phyloP scores from a whole-genome alignment of 768 basidiomycete species.

The Tricholomella constricta region DNA sequence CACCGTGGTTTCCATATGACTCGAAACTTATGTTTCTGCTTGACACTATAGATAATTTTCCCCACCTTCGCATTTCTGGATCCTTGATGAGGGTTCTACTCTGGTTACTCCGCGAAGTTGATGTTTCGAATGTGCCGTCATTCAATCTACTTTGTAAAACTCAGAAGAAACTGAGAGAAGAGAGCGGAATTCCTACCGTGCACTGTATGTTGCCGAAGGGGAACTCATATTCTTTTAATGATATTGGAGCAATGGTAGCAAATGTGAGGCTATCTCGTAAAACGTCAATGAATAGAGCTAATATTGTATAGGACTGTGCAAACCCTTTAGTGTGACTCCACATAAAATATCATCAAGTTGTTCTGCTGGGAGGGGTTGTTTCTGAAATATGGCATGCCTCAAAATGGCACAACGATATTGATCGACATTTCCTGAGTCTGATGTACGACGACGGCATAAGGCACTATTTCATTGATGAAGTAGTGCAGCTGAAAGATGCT shows the following conservation, averaged over 20 bases:
- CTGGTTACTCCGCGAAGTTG: slow-evolving; percentile 29
- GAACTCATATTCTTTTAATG: slow-evolving; percentile 33
- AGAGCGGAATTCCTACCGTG: slow-evolving; percentile 21
- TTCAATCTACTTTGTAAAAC: slow-evolving; percentile 22
- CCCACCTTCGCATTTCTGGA: slow-evolving; percentile 29
- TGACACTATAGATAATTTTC: slow-evolving; percentile 34
- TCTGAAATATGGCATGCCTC: slow-evolving; percentile 34
- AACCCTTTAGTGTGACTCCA: slow-evolving; percentile 28
- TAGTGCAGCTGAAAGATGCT: slow-evolving; percentile 15
- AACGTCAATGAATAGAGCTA: background rate
- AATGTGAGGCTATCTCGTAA: slow-evolving; percentile 19
- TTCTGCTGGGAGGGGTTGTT: slow-evolving; percentile 22
- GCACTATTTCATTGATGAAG: slow-evolving; percentile 27
- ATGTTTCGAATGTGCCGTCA: slow-evolving; percentile 30
- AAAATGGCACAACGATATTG: slow-evolving; percentile 26
- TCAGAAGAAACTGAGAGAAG: slow-evolving; percentile 18
- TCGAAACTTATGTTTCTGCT: slow-evolving; percentile 23
- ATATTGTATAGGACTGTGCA: slow-evolving; percentile 28
- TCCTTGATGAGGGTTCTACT: slow-evolving; percentile 31
- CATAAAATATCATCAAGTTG: slow-evolving; percentile 30
- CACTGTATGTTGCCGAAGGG: slow-evolving; percentile 24
- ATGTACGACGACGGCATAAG: slow-evolving; percentile 26
- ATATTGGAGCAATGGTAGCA: slow-evolving; percentile 24
- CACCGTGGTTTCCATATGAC: slow-evolving; percentile 11
- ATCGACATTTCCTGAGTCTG: slow-evolving; percentile 25